Percentiles rank a stretch among this genome's conserved stretches.
Evolutionary conservation across 2,329 filamentous ascomycete genomes (phyloP).

Genomic region (Ophiocordyceps camponoti-saundersi): DNA sequence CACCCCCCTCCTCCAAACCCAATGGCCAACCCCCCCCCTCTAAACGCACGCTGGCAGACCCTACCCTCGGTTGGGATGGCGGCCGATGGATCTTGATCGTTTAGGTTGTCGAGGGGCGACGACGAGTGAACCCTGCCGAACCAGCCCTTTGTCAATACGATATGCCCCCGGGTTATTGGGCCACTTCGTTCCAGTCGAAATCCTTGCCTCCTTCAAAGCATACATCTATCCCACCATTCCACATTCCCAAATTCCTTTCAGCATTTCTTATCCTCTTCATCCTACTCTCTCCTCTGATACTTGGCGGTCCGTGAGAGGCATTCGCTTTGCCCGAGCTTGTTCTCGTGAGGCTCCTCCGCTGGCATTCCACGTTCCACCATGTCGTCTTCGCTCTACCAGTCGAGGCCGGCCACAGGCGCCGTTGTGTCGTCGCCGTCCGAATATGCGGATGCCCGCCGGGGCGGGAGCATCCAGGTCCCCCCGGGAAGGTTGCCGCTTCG

Average conservation of each 20-base stretch:
- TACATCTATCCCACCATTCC: conserved; percentile 26
- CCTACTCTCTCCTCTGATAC: conserved; percentile 14
- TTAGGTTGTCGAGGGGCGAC: conserved; percentile 10
- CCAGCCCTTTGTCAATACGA: conserved; percentile 16
- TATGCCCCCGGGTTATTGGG: conserved; percentile 19
- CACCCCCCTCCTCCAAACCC: neutral
- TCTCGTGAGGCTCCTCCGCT: conserved; percentile 10
- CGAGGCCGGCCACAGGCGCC: conserved; percentile 29
- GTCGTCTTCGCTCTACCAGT: conserved; percentile 20
- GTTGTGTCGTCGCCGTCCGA: conserved; percentile 26
- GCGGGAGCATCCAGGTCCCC: conserved; percentile 13
- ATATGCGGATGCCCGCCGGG: conserved; percentile 27
- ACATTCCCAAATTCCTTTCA: conserved; percentile 25
- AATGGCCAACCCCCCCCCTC: no score
- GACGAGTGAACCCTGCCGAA: conserved; percentile 9
- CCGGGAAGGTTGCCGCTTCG: conserved; percentile 26
- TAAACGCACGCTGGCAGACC: neutral
- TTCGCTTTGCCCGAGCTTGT: conserved; percentile 11
- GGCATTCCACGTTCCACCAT: conserved; percentile 18
- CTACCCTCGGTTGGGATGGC: neutral
- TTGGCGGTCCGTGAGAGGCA: conserved; percentile 11
- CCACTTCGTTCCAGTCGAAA: conserved; percentile 21
- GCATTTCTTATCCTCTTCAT: conserved; percentile 23
- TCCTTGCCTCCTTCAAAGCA: conserved; percentile 15
- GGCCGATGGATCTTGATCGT: conserved; percentile 16